Evolutionary conservation across 2,329 filamentous ascomycete species (phyloP).

Genomic region (Stemphylium lycopersici): DNA sequence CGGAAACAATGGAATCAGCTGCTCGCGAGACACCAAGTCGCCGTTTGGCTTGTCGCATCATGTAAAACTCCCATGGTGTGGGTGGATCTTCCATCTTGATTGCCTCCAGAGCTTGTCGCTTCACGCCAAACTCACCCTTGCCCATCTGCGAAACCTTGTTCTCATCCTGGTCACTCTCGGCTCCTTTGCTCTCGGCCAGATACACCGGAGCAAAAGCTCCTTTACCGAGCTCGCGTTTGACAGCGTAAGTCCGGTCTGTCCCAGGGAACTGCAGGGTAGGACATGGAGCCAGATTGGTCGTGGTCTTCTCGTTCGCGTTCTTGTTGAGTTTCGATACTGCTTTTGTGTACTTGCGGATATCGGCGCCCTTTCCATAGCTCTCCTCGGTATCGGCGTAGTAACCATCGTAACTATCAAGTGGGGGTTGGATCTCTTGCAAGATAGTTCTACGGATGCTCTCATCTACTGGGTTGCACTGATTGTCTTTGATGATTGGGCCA

Average conservation of each 20-base stretch:
- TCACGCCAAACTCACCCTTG: conserved; percentile 64
- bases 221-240: conserved; percentile 86
- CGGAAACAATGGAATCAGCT: conserved; percentile 77
- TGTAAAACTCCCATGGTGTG: conserved; percentile 93
- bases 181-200: conserved; percentile 75
- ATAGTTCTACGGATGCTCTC: conserved; percentile 76
- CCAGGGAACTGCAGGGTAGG: conserved; percentile 73
- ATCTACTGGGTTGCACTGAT: conserved; percentile 88
- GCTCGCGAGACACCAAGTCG: conserved; percentile 76
- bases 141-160: conserved; percentile 62
- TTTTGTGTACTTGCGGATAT: conserved; percentile 84
- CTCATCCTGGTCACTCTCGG: conserved; percentile 53
- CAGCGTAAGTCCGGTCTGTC: conserved; percentile 70
- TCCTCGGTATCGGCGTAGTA: conserved; percentile 75
- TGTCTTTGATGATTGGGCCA: conserved; percentile 79
- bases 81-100: conserved; percentile 94
- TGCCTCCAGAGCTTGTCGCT: conserved; percentile 73
- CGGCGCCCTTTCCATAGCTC: conserved; percentile 69
- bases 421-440: conserved; percentile 73
- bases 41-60: conserved; percentile 81
- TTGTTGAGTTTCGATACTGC: conserved; percentile 63
- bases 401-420: conserved; percentile 75
- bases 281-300: conserved; percentile 62
- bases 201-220: conserved; percentile 97
- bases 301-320: conserved; percentile 65